Base-by-base conservation (phyloP, 495 filamentous ascomycete species). In the Lepraria neglecta region DNA sequence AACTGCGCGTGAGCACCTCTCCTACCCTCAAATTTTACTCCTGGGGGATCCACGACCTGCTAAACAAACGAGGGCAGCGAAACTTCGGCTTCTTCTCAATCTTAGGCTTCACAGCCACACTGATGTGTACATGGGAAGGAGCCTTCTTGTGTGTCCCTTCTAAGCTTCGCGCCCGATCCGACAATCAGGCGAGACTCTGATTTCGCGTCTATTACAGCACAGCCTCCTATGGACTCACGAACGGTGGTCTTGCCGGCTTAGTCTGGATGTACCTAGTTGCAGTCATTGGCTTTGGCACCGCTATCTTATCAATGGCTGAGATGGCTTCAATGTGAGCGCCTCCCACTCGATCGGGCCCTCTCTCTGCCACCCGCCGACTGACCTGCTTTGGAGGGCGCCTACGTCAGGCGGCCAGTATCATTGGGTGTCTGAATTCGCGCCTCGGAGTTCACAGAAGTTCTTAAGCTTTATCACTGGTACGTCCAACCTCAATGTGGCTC, bases 181-280 rank as follows among this genome's bases (percentile, higher is more conserved):
- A 38, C 35, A 38, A 38, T 38, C 35, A 38, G 9, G 12, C 35
- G 7, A 7, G 35, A 12, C 35, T 38, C 3, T 38, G 35, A 38
- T 38, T 6, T 38, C 12, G 6, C 35, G 35, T 19, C 27, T 38
- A 11, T 21, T 59, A 48, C 56, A 30, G 47, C 63, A 54, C 64
- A 61, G 35, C 59, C 24, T 7, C 67, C 5, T 10, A 69, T 51
- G 70, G 69, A 1, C 62, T 75, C 42, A 45, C 65, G 4, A 60
- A 71, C 58, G 73, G 74, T 19, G 73, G 74, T 14, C 40, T 68
- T 0, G 72, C 71, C 3, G 74, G 73, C 35, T 33, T 74, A 10
- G 69, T 73, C 38, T 73, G 71, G 71, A 52, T 61, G 19, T 72
- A 65, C 31, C 50, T 74, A 14, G 71, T 67, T 68, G 69, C 66